Conservation (phyloP, 805 yeast species). For the Dipodascus albidus region DNA sequence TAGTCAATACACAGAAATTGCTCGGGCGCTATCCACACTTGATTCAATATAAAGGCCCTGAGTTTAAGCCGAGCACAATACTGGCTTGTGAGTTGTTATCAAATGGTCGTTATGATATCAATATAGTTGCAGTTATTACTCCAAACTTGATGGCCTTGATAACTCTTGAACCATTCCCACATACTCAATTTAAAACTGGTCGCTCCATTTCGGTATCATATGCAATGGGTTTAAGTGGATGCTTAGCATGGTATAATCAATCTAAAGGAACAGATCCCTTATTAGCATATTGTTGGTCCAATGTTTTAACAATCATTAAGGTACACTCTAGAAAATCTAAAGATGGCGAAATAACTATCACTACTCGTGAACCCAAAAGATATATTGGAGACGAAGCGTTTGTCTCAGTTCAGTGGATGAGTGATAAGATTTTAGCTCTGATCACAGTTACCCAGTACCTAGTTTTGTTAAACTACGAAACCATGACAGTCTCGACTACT, state of each 20-base stretch:
- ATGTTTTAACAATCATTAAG: slow-evolving; percentile 44
- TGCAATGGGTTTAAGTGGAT: slow-evolving; percentile 30
- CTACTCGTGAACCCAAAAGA: slow-evolving; percentile 28
- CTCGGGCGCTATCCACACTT: slow-evolving; percentile 35
- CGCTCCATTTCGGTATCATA: slow-evolving; percentile 31
- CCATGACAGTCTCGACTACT: slow-evolving; percentile 27
- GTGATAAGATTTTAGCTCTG: slow-evolving; percentile 16
- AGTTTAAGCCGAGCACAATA: slow-evolving; percentile 22
- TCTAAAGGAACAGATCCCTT: slow-evolving; percentile 18
- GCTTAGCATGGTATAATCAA: slow-evolving; percentile 56
- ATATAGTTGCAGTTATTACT: slow-evolving; percentile 50
- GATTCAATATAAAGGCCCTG: neutral
- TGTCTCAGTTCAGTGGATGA: slow-evolving; percentile 48
- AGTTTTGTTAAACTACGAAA: slow-evolving; percentile 31
- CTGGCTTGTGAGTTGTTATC: slow-evolving; percentile 42
- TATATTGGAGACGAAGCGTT: slow-evolving; percentile 38
- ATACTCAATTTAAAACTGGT: slow-evolving; percentile 43
- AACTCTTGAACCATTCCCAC: slow-evolving; percentile 40
- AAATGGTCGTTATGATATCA: slow-evolving; percentile 44
- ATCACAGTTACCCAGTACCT: slow-evolving; percentile 38
- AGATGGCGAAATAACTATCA: slow-evolving; percentile 24
- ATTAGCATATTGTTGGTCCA: slow-evolving; percentile 63
- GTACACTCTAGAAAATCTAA: slow-evolving; percentile 28
- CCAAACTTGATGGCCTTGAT: slow-evolving; percentile 38
- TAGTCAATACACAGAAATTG: slow-evolving; percentile 36